Conservation (phyloP, 345 rosid genomes). For the Eucalyptus viminalis region DNA sequence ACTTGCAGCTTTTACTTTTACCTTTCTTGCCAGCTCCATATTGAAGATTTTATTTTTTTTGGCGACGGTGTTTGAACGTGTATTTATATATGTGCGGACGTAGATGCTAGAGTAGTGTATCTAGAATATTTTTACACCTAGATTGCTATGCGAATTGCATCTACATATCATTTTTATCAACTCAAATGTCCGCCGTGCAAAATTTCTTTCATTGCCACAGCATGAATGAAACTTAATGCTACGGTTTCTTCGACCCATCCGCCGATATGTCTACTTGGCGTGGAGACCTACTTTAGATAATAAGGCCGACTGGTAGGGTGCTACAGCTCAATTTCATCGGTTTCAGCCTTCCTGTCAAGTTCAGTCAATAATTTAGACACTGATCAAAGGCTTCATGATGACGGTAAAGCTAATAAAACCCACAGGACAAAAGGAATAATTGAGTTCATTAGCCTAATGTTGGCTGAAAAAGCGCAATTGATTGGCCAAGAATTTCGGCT, state of each 20-base stretch:
- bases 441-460: neutral
- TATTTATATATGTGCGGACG: neutral
- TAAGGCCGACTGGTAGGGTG: neutral
- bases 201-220: neutral
- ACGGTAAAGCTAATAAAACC: neutral
- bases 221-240: neutral
- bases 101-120: neutral
- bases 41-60: neutral
- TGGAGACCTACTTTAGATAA: neutral
- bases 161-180: neutral
- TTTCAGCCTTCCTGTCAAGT: neutral
- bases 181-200: neutral
- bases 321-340: neutral
- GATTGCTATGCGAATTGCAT: neutral
- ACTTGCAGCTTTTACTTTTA: neutral
- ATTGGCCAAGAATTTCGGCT: constrained; percentile 19
- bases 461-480: neutral
- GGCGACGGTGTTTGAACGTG: neutral
- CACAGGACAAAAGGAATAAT: neutral
- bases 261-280: neutral
- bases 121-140: neutral
- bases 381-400: neutral
- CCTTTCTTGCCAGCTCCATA: neutral
- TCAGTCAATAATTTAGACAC: neutral
- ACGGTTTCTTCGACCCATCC: neutral